phyloP scores from a whole-genome alignment of 768 basidiomycete species.

The Tremella fuciformis region DNA sequence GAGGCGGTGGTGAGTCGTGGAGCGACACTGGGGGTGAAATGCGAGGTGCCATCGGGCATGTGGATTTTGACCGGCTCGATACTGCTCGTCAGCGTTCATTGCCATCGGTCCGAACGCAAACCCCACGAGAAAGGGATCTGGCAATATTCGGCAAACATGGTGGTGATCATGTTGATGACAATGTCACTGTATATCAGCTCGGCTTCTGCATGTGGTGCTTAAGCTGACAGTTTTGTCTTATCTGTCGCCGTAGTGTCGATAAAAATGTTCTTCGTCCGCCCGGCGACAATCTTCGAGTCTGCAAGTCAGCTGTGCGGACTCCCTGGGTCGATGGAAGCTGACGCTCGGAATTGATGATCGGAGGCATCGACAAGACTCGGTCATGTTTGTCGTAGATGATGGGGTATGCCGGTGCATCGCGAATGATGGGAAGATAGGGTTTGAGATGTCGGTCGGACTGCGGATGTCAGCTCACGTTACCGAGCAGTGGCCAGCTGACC shows the following conservation, averaged over 20 bases:
- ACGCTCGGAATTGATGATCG: slow-evolving; percentile 61
- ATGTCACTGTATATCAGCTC: slow-evolving; percentile 58
- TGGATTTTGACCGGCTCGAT: slow-evolving; percentile 90
- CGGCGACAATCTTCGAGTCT: slow-evolving; percentile 82
- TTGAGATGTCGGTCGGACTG: slow-evolving; percentile 89
- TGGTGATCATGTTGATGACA: slow-evolving; percentile 86
- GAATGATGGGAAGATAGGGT: slow-evolving; percentile 85
- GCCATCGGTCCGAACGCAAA: neutral
- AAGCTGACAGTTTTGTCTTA: slow-evolving; percentile 74
- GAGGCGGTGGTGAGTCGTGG: slow-evolving; percentile 69
- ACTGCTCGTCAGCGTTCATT: slow-evolving; percentile 54
- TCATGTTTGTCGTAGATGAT: slow-evolving; percentile 91
- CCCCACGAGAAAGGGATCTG: slow-evolving; percentile 85
- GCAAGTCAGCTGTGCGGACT: slow-evolving; percentile 6
- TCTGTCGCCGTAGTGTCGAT: slow-evolving; percentile 97
- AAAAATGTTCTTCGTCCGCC: slow-evolving; percentile 90
- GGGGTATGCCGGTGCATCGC: slow-evolving; percentile 92
- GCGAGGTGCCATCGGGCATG: slow-evolving; percentile 69
- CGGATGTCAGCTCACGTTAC: slow-evolving; percentile 5
- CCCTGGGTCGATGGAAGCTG: slow-evolving; percentile 10
- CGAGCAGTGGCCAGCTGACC: slow-evolving; percentile 55
- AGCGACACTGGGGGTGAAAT: slow-evolving; percentile 77
- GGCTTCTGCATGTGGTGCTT: too few relatives aligned
- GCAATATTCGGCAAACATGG: slow-evolving; percentile 99
- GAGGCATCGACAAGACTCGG: slow-evolving; percentile 90